Percentiles rank a stretch among this genome's conserved stretches.
Evolutionary conservation across 23 red algal genomes (phyloP).

Genomic region (Gracilaria gracilis): DNA sequence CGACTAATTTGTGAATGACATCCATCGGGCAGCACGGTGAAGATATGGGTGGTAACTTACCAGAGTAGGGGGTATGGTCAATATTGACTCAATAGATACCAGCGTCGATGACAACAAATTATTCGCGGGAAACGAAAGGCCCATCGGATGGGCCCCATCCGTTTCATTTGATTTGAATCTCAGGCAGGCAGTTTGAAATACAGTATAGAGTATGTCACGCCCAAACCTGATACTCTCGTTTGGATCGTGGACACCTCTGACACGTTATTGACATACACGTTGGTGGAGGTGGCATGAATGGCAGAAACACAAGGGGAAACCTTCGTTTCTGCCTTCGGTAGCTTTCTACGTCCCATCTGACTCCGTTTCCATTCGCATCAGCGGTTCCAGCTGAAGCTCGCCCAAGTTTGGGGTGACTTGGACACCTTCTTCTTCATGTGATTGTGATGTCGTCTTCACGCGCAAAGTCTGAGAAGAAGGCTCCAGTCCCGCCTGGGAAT

Average conservation of each 20-base stretch:
- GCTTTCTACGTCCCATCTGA: background rate
- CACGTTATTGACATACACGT: too few species aligned
- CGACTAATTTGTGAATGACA: background rate
- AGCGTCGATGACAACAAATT: background rate
- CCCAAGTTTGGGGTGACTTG: background rate
- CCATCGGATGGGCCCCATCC: background rate
- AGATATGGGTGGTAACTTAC: too few species aligned
- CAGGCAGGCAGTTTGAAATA: background rate
- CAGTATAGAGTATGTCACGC: too few species aligned
- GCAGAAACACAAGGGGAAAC: too few species aligned
- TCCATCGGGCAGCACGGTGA: too few species aligned
- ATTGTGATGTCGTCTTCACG: conserved; percentile 17
- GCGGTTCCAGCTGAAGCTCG: background rate
- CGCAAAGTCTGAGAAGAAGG: background rate
- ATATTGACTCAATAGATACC: too few species aligned
- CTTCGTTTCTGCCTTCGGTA: too few species aligned
- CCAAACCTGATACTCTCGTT: too few species aligned
- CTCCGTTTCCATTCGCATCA: background rate
- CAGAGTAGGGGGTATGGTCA: too few species aligned
- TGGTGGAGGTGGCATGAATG: too few species aligned
- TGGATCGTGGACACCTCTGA: too few species aligned
- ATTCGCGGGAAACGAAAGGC: background rate
- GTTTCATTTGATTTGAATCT: background rate
- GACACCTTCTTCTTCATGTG: background rate
- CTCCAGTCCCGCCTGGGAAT: conserved; percentile 64